Evolutionary conservation across 345 rosid genomes (phyloP), one percentile per base, ranked within the genome.

Genomic region (Populus nigra): DNA sequence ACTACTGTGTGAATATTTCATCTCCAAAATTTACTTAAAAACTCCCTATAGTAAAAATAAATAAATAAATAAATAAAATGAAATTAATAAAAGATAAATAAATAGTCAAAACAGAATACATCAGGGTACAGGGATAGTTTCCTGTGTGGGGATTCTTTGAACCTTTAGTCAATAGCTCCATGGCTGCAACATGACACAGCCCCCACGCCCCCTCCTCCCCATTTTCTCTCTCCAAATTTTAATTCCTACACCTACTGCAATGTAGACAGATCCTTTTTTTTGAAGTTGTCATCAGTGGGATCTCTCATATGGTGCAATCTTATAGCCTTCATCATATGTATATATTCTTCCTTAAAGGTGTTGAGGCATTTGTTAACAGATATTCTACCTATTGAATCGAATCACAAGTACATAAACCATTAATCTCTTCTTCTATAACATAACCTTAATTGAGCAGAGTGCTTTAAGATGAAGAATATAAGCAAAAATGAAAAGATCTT

Each of bases 41-140:
- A 50, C 73, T 69, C 55, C 79, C 73, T 31, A 78, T 49, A 17
- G 78, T 69, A 27, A 70, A 63, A 59, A 63, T 27, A 73, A 39
- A 74, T 68, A 65, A 71, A 27, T 27, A 27, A 27, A 27, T 27
- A 27, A 45, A 57, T 5, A 55, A 23, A 35, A 53, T 35, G 29
- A 12, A n/a, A n/a, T 22, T 9, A 11, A 27, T 23, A 10, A 62
- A 1, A 29, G 7, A 49, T 47, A 29, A 6, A 71, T 49, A 41
- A 11, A 39, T 36, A 23, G 18, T 5, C 27, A 38, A 59, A 62
- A 17, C 29, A 62, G 5, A 62, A 62, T n/a, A 22, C 67, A 62
- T 62, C 67, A 22, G 67, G 29, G 49, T 45, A 45, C 49, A 62
- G 67, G 29, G 13, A 62, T 23, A 20, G 67, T 62, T 25, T 62